Base-by-base conservation (phyloP, 2,329 filamentous ascomycete genomes). In the Geosmithia flava region DNA sequence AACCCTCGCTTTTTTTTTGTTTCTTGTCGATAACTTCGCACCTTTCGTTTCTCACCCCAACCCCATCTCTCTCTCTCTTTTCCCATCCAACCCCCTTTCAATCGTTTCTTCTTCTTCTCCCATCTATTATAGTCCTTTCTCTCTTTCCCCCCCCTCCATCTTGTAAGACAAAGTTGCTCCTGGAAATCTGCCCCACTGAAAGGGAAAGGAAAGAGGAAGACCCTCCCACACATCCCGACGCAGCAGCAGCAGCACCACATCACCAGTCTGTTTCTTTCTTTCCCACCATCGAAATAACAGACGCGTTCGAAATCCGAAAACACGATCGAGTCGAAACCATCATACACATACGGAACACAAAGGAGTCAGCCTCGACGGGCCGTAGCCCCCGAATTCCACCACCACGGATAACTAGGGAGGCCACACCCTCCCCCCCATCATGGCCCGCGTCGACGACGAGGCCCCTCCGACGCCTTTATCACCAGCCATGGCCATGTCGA, bases 401-500 rank as follows among this genome's bases (percentile, higher is more conserved):
- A 4, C 8, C 23, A n/a, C n/a, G n/a, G n/a, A n/a, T n/a, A n/a
- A 27, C 23, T 3, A 37, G 33, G 15, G 33, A 37, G 33, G 33
- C 29, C 29, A 6, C 39, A 7, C 39, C 39, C 39, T 42, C 40
- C 7, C 40, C 7, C 3, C 6, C 40, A 37, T 3, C 33, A 37
- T 37, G 33, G 33, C 23, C 23, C 23, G 23, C 23, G 23, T 27
- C 23, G 23, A 27, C 29, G 48, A 49, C 49, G 57, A 53, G 52
- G 51, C 53, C 55, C 55, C 62, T 48, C 52, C 59, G 44, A 63
- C 61, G 47, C 65, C 63, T 46, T 62, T 56, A 44, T 67, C 65
- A 45, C 64, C 64, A 11, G 64, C 64, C 47, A 86, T 87, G 58
- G 80, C 95, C 68, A 87, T 85, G 45, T 67, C 71, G 55, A 94